These are phyloP conservation scores for Penicillium ucsense DNA, from an alignment of 495 filamentous ascomycete genomes.

Conservation along the genomic window DNA sequence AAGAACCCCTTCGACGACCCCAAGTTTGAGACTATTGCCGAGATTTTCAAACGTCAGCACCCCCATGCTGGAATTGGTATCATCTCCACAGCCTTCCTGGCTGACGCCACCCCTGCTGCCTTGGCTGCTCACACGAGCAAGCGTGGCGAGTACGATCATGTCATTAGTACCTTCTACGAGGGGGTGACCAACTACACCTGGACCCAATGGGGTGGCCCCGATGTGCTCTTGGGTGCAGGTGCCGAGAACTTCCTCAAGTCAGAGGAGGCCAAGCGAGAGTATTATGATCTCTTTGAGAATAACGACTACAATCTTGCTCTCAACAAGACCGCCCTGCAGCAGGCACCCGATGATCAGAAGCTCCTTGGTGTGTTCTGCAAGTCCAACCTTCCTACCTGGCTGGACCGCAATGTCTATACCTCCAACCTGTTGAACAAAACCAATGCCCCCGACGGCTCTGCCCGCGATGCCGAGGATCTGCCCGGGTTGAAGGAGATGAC, in stretches of 20 bases:
- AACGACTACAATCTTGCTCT: constrained; percentile 54
- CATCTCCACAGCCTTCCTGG: constrained; percentile 59
- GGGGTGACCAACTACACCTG: constrained; percentile 54
- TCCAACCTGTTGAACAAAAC: constrained; percentile 47
- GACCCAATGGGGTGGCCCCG: constrained; percentile 55
- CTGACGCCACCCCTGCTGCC: constrained; percentile 64
- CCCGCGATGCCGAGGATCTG: constrained; percentile 49
- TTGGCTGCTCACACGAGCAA: constrained; percentile 55
- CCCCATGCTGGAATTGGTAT: constrained; percentile 45
- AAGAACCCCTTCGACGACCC: constrained; percentile 59
- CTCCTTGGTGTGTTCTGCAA: constrained; percentile 61
- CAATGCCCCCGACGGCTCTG: constrained; percentile 52
- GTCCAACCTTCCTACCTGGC: constrained; percentile 58
- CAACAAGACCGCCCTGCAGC: constrained; percentile 55
- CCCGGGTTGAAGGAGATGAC: constrained; percentile 77
- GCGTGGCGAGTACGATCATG: constrained; percentile 50
- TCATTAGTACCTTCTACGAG: constrained; percentile 51
- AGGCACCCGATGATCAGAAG: constrained; percentile 40
- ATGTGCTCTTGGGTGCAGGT: constrained; percentile 64
- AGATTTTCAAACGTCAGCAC: constrained; percentile 52
- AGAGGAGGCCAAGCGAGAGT: constrained; percentile 43
- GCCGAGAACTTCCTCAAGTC: constrained; percentile 56
- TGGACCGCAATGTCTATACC: constrained; percentile 63
- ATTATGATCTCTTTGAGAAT: constrained; percentile 55
- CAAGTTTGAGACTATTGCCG: constrained; percentile 68